A percentile compares a stretch with the other conserved stretches of the same genome.
phyloP scores from a whole-genome alignment of 2,329 filamentous ascomycete species.

The Aureobasidium namibiae region DNA sequence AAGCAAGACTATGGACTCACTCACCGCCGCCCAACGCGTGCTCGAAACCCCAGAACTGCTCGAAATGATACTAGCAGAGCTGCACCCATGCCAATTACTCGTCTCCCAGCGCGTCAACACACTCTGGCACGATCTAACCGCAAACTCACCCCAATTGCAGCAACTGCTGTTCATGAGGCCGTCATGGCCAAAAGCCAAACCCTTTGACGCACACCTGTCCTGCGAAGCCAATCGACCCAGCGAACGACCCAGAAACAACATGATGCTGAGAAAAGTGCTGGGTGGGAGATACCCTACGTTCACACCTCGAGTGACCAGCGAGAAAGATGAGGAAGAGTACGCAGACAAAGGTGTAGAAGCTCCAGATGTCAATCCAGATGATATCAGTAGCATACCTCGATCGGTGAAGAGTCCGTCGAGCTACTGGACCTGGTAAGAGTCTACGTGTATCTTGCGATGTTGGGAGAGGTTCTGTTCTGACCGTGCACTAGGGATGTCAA shows the following conservation, averaged over 20 bases:
- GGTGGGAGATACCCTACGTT: conserved; percentile 28
- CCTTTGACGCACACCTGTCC: conserved; percentile 17
- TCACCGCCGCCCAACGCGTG: conserved; percentile 16
- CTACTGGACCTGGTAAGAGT: conserved; percentile 23
- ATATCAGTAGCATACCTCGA: background rate
- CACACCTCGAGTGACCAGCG: conserved; percentile 23
- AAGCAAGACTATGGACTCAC: background rate
- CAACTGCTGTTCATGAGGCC: conserved; percentile 28
- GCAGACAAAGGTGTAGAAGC: background rate
- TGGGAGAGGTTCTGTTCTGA: background rate
- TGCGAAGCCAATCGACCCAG: conserved; percentile 19
- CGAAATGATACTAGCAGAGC: conserved; percentile 28
- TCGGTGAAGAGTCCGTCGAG: conserved; percentile 14
- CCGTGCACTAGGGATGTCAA: conserved; percentile 19
- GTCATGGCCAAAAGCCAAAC: conserved; percentile 23
- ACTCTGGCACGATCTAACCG: conserved; percentile 22
- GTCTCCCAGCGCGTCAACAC: conserved; percentile 25
- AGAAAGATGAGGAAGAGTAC: conserved; percentile 15
- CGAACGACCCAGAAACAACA: conserved; percentile 27
- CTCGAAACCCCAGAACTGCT: conserved; percentile 31
- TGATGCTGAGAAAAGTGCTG: conserved; percentile 26
- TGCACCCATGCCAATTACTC: conserved; percentile 26
- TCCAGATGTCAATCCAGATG: background rate
- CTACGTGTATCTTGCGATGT: background rate
- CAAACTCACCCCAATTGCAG: conserved; percentile 23